A percentile compares a stretch with the other conserved stretches of the same genome.
Conservation (phyloP, 208 protist genomes). For the Trypanosoma vivax region DNA sequence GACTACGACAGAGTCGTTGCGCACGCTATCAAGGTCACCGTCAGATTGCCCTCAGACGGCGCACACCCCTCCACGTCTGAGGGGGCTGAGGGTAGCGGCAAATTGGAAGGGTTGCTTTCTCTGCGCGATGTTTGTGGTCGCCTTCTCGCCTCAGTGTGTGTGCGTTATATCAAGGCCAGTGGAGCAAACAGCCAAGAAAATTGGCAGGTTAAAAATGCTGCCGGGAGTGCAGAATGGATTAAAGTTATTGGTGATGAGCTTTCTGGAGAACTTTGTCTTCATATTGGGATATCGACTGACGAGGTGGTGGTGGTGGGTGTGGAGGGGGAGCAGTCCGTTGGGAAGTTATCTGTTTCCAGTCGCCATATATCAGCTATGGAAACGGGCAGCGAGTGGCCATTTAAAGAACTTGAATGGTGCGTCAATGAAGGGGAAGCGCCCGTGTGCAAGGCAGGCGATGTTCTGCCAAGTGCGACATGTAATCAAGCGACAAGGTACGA, state of each 20-base stretch:
- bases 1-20: not conserved
- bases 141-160: not conserved
- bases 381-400: not conserved
- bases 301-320: not conserved
- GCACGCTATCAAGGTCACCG: not conserved
- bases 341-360: not conserved
- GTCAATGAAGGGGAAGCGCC: not conserved
- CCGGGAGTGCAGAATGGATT: not conserved
- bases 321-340: not conserved
- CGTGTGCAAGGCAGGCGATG: not conserved
- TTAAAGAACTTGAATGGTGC: not conserved
- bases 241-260: not conserved
- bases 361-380: not conserved
- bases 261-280: not conserved
- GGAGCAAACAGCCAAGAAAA: not conserved
- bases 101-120: constrained; percentile 3
- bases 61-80: not conserved
- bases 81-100: not conserved
- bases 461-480: not conserved
- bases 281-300: not conserved
- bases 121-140: constrained; percentile 10
- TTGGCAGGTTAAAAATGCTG: constrained; percentile 4
- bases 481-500: not conserved
- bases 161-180: too few species aligned
- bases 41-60: not conserved